Evolutionary conservation across 495 filamentous ascomycete genomes (phyloP).

Genomic region (Chaetomium fimeti): DNA sequence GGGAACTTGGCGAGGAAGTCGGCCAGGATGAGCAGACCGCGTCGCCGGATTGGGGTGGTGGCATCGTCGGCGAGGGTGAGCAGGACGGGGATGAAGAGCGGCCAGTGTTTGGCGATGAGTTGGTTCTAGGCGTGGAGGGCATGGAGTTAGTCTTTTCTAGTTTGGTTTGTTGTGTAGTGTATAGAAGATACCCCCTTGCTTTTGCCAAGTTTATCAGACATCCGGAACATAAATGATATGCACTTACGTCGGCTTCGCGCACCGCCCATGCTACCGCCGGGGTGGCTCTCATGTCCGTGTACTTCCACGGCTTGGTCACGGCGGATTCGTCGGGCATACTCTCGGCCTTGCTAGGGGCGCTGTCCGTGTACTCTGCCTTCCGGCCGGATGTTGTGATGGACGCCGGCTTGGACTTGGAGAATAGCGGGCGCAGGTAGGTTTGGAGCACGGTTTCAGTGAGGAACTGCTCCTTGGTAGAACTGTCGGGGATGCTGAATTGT

Average conservation of each 20-base stretch:
- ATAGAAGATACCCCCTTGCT: constrained; percentile 7
- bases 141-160: background rate
- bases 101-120: constrained; percentile 56
- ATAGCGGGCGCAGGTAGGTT: constrained; percentile 62
- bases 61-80: constrained; percentile 76
- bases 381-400: constrained; percentile 62
- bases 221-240: background rate
- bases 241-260: constrained; percentile 46
- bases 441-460: constrained; percentile 57
- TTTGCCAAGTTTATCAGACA: background rate
- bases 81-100: constrained; percentile 78
- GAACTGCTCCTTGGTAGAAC: constrained; percentile 28
- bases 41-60: constrained; percentile 52
- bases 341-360: constrained; percentile 34
- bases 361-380: constrained; percentile 53
- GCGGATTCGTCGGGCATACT: constrained; percentile 47
- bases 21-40: constrained; percentile 60
- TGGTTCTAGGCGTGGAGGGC: constrained; percentile 15
- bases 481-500: constrained; percentile 30
- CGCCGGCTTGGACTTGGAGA: constrained; percentile 61
- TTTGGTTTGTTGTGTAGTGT: background rate
- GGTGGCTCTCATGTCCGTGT: constrained; percentile 56
- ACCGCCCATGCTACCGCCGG: constrained; percentile 68
- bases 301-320: constrained; percentile 75
- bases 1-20: constrained; percentile 62